Evolutionary conservation across 345 rosid genomes (phyloP).

Genomic region (Excoecaria agallocha): DNA sequence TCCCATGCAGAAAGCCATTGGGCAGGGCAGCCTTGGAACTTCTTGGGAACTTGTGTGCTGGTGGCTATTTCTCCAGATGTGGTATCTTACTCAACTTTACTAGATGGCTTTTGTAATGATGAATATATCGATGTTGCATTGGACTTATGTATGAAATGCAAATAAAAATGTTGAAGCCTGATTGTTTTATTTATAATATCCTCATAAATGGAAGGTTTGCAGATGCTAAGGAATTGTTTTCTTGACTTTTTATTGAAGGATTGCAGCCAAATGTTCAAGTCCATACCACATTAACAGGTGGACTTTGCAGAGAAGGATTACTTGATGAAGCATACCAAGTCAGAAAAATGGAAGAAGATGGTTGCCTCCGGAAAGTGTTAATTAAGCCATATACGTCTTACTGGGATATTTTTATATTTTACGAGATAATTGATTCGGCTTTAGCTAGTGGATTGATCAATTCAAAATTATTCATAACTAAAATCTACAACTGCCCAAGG

Average conservation of each 20-base stretch:
- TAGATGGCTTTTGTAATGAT: neutral
- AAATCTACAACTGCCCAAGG: no score
- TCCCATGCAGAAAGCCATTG: no score
- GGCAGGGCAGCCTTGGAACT: no score
- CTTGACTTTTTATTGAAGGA: neutral
- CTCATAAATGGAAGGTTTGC: neutral
- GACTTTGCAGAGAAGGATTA: neutral
- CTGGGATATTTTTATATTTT: no score
- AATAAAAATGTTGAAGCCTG: neutral
- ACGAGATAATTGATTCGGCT: no score
- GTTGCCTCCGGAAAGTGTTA: neutral
- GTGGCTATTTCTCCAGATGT: no score
- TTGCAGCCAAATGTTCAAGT: conserved; percentile 4
- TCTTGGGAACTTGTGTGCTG: no score
- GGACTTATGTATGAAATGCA: neutral
- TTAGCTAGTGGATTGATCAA: no score
- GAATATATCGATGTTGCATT: neutral
- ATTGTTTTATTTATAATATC: neutral
- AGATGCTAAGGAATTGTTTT: neutral
- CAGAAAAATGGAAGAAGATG: conserved; percentile 15
- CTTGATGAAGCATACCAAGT: conserved; percentile 14
- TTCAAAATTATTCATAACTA: no score
- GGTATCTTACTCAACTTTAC: no score
- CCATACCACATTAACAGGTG: neutral
- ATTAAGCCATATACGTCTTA: no score